Percentiles rank a stretch among this genome's conserved stretches.
These are phyloP conservation scores for Cryptosporidium felis DNA, from an alignment of 169 alveolate genomes.

Conservation along the genomic window DNA sequence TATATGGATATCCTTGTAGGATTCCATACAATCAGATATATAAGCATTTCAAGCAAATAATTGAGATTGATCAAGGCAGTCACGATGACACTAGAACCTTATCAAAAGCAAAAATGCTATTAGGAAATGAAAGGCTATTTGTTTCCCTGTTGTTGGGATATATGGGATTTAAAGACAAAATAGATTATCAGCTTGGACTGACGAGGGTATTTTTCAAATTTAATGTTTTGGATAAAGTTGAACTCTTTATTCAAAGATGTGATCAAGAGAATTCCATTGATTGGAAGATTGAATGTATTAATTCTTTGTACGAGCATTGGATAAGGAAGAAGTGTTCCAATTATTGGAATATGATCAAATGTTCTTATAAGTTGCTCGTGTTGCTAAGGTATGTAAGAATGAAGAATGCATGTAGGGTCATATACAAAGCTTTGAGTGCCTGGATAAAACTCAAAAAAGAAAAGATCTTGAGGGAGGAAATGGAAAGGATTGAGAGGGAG, in stretches of 20 bases:
- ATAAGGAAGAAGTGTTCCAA: conserved; percentile 16
- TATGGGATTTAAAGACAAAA: conserved; percentile 68
- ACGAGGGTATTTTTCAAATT: conserved; percentile 78
- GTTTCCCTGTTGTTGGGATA: conserved; percentile 61
- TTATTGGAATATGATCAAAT: conserved; percentile 33
- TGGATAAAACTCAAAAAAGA: neutral
- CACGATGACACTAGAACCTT: conserved; percentile 44
- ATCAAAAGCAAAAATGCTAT: conserved; percentile 73
- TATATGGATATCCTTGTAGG: conserved; percentile 78
- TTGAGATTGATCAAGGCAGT: conserved; percentile 25
- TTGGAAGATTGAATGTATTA: conserved; percentile 73
- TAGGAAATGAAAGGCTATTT: conserved; percentile 72
- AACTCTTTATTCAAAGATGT: conserved; percentile 74
- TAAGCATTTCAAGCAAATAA: conserved; percentile 69
- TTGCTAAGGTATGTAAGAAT: neutral
- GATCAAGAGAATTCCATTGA: conserved; percentile 69
- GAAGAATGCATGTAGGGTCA: conserved; percentile 3
- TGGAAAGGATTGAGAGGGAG: conserved; percentile 5
- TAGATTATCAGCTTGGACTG: conserved; percentile 75
- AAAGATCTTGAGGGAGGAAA: too few relatives aligned
- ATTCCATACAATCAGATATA: conserved; percentile 74
- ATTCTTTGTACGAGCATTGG: conserved; percentile 71
- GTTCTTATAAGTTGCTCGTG: neutral
- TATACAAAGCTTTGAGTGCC: neutral
- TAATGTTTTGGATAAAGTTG: conserved; percentile 75